Percentiles rank a stretch among this genome's conserved stretches.
Evolutionary conservation across 768 basidiomycete genomes (phyloP).

Genomic region (Filobasidium floriforme): DNA sequence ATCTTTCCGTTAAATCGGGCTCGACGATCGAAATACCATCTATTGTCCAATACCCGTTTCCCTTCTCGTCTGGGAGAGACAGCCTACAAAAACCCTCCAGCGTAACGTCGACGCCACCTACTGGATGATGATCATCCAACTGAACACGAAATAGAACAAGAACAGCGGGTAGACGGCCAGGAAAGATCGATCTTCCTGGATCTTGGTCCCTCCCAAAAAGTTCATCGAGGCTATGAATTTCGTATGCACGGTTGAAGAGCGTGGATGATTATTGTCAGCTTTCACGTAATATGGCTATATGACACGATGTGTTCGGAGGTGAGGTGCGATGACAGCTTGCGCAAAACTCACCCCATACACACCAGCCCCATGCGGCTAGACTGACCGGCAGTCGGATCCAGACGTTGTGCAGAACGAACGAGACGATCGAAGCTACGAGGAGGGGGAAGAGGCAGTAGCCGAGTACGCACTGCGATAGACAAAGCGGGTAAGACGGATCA

Average conservation of each 20-base stretch:
- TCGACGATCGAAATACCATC: no score
- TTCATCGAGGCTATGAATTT: conserved; percentile 71
- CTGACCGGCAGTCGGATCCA: conserved; percentile 82
- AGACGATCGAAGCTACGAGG: conserved; percentile 77
- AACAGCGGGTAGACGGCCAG: conserved; percentile 93
- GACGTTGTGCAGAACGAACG: conserved; percentile 69
- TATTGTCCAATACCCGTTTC: no score
- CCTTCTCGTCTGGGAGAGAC: no score
- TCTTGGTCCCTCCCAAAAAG: conserved; percentile 89
- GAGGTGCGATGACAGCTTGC: background rate
- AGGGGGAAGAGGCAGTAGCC: conserved; percentile 94
- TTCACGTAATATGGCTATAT: background rate
- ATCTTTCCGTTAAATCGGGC: no score
- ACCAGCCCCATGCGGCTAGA: conserved; percentile 85
- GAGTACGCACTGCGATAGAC: conserved; percentile 58
- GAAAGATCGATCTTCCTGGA: conserved; percentile 78
- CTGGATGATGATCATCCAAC: conserved; percentile 96
- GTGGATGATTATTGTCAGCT: conserved; percentile 10
- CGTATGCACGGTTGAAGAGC: background rate
- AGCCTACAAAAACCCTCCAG: no score
- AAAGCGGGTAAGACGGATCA: no score
- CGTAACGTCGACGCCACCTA: conserved; percentile 40
- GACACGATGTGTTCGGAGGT: background rate
- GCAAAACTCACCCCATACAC: conserved; percentile 74
- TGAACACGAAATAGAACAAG: conserved; percentile 85